These are phyloP conservation scores for Nemania abortiva DNA, from an alignment of 2,329 filamentous ascomycete species.

Conservation along the genomic window DNA sequence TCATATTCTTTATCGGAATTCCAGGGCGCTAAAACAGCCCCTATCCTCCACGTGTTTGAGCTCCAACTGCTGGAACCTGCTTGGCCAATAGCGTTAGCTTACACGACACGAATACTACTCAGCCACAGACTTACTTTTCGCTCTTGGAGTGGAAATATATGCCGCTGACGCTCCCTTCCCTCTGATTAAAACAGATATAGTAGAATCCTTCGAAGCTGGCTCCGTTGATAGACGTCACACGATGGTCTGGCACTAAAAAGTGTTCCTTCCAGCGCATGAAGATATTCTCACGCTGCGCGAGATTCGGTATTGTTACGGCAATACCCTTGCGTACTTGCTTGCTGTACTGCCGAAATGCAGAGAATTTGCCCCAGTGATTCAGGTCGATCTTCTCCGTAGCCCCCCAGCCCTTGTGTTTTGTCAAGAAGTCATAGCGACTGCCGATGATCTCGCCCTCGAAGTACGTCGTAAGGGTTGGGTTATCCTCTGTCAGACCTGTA, in stretches of 20 bases:
- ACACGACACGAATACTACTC: background rate
- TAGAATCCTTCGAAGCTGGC: constrained; percentile 99
- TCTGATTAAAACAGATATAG: constrained; percentile 98
- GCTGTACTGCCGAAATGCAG: constrained; percentile 81
- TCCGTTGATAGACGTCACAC: constrained; percentile 88
- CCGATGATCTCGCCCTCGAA: constrained; percentile 99
- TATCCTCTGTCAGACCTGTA: constrained; percentile 89
- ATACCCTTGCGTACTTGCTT: constrained; percentile 68
- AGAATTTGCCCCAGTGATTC: constrained; percentile 92
- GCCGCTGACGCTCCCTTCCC: constrained; percentile 85
- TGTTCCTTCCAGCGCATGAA: constrained; percentile 99
- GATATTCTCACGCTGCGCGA: constrained; percentile 74
- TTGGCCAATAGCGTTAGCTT: constrained; percentile 35
- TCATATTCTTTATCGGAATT: constrained; percentile 76
- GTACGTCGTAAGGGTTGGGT: constrained; percentile 97
- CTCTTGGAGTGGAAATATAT: constrained; percentile 99
- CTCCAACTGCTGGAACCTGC: constrained; percentile 91
- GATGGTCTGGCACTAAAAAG: constrained; percentile 94
- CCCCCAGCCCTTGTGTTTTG: constrained; percentile 89
- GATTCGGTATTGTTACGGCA: constrained; percentile 53
- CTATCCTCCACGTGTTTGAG: constrained; percentile 87
- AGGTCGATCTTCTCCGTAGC: constrained; percentile 91
- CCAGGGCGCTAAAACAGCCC: constrained; percentile 86
- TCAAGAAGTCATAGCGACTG: constrained; percentile 92
- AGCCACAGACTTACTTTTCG: constrained; percentile 79